Evolutionary conservation across 2,329 filamentous ascomycete genomes (phyloP).

Genomic region (Ophiostoma fasciatum): DNA sequence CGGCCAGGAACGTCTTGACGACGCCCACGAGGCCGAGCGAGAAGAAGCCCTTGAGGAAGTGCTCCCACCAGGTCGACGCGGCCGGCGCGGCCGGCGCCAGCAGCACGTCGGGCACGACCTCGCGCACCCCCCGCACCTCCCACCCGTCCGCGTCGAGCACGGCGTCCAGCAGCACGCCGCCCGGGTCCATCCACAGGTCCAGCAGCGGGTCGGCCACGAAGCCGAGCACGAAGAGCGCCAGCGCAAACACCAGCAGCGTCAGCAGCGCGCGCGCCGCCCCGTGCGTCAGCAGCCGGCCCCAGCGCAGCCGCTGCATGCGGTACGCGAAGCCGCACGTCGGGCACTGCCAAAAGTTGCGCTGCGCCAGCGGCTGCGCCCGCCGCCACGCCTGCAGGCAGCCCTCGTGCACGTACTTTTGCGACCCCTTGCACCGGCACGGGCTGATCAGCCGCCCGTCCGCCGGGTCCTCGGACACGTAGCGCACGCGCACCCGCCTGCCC

Average conservation of each 20-base stretch:
- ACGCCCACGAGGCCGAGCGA: constrained; percentile 79
- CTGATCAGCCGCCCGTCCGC: constrained; percentile 65
- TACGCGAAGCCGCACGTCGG: constrained; percentile 80
- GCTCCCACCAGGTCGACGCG: constrained; percentile 53
- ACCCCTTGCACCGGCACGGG: constrained; percentile 88
- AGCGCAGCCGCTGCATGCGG: constrained; percentile 59
- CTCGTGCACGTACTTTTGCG: constrained; percentile 87
- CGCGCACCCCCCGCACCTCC: constrained; percentile 6
- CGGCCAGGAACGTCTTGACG: constrained; percentile 59
- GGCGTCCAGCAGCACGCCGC: constrained; percentile 42
- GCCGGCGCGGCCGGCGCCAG: too few species aligned
- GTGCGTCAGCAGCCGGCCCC: constrained; percentile 56
- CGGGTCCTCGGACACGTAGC: constrained; percentile 60
- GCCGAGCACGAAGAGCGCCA: constrained; percentile 67
- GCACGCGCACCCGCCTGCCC: too few species aligned
- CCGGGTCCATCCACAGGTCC: constrained; percentile 71
- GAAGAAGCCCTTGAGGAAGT: constrained; percentile 83
- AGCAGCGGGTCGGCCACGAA: constrained; percentile 90
- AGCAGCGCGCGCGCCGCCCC: constrained; percentile 51
- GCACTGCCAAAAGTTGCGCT: constrained; percentile 71
- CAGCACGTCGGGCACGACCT: not conserved
- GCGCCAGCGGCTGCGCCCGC: constrained; percentile 47
- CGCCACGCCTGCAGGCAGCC: constrained; percentile 77
- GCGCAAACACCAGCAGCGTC: constrained; percentile 55
- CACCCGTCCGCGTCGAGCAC: constrained; percentile 28